A percentile compares a stretch with the other conserved stretches of the same genome.
These are phyloP conservation scores for Colletotrichum abscissum DNA, from an alignment of 2,329 filamentous ascomycete species.

Conservation along the genomic window DNA sequence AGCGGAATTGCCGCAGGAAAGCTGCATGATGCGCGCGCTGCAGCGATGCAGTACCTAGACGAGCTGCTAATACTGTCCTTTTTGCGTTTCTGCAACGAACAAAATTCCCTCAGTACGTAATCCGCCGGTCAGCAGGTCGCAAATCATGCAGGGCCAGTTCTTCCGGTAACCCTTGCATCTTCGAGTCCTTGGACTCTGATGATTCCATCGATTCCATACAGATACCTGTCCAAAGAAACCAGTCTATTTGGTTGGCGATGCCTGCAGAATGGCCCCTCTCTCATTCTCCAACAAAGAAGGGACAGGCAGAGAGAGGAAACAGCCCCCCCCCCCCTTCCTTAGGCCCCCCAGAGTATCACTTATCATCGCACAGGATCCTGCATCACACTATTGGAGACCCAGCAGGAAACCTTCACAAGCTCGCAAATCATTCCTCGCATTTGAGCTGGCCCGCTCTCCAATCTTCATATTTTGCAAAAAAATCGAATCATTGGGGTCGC, in stretches of 20 bases:
- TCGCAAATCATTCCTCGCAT: too few species aligned
- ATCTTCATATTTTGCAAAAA: too few species aligned
- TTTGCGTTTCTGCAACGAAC: background rate
- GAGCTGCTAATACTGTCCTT: too few species aligned
- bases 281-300: background rate
- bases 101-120: background rate
- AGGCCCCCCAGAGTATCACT: background rate
- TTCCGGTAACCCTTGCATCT: too few species aligned
- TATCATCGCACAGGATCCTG: background rate
- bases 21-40: background rate
- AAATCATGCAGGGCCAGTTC: background rate
- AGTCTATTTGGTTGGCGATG: background rate
- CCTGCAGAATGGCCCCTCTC: background rate
- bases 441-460: too few species aligned
- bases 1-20: slow-evolving; percentile 11
- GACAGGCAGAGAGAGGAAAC: too few species aligned
- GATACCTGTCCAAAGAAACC: background rate
- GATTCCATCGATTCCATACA: too few species aligned
- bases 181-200: too few species aligned
- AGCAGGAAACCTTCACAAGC: background rate
- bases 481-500: too few species aligned
- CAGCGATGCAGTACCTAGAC: too few species aligned
- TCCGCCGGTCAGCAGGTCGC: background rate
- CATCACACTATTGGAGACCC: slow-evolving; percentile 1
- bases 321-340: background rate